Evolutionary conservation across 2,329 filamentous ascomycete genomes (phyloP).

Genomic region (Escovopsis sp.): DNA sequence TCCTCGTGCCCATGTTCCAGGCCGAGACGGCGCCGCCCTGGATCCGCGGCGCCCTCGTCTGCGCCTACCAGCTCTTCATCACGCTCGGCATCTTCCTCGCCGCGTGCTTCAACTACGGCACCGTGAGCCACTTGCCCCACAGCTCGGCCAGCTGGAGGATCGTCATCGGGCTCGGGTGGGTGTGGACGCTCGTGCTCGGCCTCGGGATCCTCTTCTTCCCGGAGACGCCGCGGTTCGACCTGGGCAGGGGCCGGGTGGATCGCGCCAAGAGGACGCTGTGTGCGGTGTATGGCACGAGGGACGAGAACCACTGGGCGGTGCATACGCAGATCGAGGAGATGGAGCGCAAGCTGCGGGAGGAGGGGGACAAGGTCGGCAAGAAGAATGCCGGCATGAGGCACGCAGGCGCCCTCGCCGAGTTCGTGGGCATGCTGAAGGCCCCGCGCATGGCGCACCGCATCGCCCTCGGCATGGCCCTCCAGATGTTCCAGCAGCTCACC

Average conservation of each 20-base stretch:
- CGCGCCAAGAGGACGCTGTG: constrained; percentile 32
- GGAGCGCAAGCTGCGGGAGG: constrained; percentile 34
- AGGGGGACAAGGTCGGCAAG: constrained; percentile 16
- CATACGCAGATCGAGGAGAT: constrained; percentile 38
- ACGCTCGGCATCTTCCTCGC: constrained; percentile 51
- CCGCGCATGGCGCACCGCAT: constrained; percentile 50
- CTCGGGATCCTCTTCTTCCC: constrained; percentile 33
- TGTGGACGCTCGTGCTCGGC: constrained; percentile 33
- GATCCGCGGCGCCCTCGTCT: constrained; percentile 50
- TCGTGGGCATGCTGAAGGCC: constrained; percentile 46
- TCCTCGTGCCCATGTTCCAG: constrained; percentile 58
- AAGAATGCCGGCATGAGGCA: too few species aligned
- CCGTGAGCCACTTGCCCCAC: constrained; percentile 25
- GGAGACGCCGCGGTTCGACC: constrained; percentile 37
- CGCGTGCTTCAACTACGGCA: constrained; percentile 48
- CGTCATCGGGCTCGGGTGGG: constrained; percentile 37
- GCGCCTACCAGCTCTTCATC: constrained; percentile 57
- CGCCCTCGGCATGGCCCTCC: constrained; percentile 41
- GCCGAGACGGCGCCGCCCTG: constrained; percentile 53
- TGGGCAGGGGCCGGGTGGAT: constrained; percentile 29
- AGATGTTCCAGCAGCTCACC: constrained; percentile 53
- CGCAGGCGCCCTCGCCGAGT: constrained; percentile 27
- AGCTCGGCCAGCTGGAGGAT: constrained; percentile 44
- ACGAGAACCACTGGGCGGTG: constrained; percentile 26
- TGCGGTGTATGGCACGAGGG: constrained; percentile 28